Conservation (phyloP, 768 basidiomycete genomes). For the Tephrocybe sp. region DNA sequence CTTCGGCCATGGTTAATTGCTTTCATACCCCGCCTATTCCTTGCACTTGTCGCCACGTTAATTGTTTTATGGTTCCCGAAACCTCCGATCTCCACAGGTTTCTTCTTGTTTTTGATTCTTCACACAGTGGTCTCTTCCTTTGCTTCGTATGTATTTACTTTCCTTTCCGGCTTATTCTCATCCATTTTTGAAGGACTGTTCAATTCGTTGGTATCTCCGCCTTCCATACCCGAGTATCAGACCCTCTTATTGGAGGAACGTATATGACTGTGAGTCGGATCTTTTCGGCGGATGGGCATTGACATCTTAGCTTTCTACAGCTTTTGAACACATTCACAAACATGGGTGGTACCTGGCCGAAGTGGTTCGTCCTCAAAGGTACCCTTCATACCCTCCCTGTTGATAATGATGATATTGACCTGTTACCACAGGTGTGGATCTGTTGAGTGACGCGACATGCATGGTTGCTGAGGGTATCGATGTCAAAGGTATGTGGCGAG, state of each 20-base stretch:
- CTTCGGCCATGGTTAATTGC: slow-evolving; percentile 88
- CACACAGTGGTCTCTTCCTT: slow-evolving; percentile 86
- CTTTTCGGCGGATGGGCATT: background rate
- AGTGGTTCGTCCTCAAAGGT: slow-evolving; percentile 95
- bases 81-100: slow-evolving; percentile 68
- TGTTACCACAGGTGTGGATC: slow-evolving; percentile 68
- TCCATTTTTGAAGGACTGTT: slow-evolving; percentile 64
- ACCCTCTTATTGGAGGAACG: slow-evolving; percentile 95
- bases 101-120: slow-evolving; percentile 78
- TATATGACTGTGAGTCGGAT: slow-evolving; percentile 90
- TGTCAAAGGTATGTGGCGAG: slow-evolving; percentile 48
- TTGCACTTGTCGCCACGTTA: slow-evolving; percentile 70
- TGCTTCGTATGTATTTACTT: slow-evolving; percentile 59
- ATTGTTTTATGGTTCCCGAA: slow-evolving; percentile 86
- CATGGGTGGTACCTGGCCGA: slow-evolving; percentile 98
- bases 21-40: slow-evolving; percentile 83
- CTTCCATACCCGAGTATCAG: slow-evolving; percentile 95
- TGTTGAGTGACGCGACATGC: slow-evolving; percentile 85
- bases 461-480: slow-evolving; percentile 60
- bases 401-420: slow-evolving; percentile 12
- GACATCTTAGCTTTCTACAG: slow-evolving; percentile 35
- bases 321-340: slow-evolving; percentile 95
- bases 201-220: slow-evolving; percentile 99
- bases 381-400: background rate
- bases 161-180: background rate